Conservation (phyloP, 306 rosid genomes). For the Fragaria vesca region DNA sequence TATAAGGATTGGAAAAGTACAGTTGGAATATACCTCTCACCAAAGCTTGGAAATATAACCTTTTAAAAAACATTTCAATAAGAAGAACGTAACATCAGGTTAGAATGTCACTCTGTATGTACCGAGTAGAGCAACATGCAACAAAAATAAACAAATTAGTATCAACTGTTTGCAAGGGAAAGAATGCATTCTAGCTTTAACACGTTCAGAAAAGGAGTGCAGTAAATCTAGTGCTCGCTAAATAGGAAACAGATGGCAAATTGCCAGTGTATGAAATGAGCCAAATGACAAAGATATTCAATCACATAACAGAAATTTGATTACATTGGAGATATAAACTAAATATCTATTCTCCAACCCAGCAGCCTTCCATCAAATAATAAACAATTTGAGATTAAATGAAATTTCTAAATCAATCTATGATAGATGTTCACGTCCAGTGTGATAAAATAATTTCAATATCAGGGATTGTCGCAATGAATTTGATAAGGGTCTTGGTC, state of each 20-base stretch:
- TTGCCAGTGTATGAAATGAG: not conserved
- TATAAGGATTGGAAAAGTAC: slow-evolving; percentile 71
- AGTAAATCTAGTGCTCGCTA: not conserved
- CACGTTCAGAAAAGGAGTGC: not conserved
- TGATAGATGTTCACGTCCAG: not conserved
- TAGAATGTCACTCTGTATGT: not conserved
- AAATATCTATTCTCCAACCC: not conserved
- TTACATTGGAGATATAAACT: not conserved
- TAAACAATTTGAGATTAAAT: not conserved
- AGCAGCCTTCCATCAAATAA: not conserved
- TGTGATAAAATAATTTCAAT: not conserved
- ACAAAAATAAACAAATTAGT: not conserved
- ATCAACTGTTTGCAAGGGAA: not conserved
- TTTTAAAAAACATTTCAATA: slow-evolving; percentile 1
- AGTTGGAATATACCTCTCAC: slow-evolving; percentile 84
- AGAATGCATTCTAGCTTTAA: not conserved
- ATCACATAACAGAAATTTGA: not conserved
- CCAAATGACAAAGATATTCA: not conserved
- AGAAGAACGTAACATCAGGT: not conserved
- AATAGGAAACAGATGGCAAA: no score
- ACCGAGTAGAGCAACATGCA: not conserved
- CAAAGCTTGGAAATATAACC: slow-evolving; percentile 93
- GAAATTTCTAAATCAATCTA: not conserved
- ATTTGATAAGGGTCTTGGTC: not conserved
- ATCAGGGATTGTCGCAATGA: not conserved